These are phyloP conservation scores for Cladosporium sp. DNA, from an alignment of 2,329 filamentous ascomycete species.

Conservation along the genomic window DNA sequence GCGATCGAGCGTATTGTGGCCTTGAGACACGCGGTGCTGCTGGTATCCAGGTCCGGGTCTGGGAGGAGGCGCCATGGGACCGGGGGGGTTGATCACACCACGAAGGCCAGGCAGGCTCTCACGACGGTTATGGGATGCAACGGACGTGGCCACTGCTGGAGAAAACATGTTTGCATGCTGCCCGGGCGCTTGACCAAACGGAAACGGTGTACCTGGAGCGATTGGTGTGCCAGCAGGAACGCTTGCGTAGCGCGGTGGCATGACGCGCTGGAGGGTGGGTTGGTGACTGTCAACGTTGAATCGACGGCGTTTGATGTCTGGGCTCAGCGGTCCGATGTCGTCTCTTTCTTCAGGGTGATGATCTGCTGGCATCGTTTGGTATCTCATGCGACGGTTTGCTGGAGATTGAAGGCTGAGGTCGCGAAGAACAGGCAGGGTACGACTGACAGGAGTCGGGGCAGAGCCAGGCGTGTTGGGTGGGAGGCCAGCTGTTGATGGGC, in stretches of 20 bases:
- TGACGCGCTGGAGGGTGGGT: conserved; percentile 36
- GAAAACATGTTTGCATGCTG: conserved; percentile 40
- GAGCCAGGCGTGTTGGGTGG: conserved; percentile 29
- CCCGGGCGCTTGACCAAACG: conserved; percentile 27
- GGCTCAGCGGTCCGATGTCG: conserved; percentile 44
- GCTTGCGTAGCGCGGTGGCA: conserved; percentile 28
- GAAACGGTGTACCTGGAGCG: conserved; percentile 37
- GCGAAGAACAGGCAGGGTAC: conserved; percentile 32
- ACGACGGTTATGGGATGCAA: conserved; percentile 24
- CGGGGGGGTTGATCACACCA: conserved; percentile 29
- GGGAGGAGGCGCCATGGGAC: conserved; percentile 53
- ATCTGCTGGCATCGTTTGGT: conserved; percentile 28
- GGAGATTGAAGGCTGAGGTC: conserved; percentile 34
- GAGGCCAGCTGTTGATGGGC: conserved; percentile 23
- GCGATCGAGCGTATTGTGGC: conserved; percentile 37
- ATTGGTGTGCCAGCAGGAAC: conserved; percentile 16
- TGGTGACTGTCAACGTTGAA: conserved; percentile 42
- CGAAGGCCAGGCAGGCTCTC: conserved; percentile 41
- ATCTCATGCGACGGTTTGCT: conserved; percentile 22
- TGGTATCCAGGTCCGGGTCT: conserved; percentile 38
- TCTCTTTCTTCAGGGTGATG: conserved; percentile 33
- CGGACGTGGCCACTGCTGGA: conserved; percentile 30
- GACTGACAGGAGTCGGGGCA: conserved; percentile 30
- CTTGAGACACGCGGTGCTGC: conserved; percentile 31
- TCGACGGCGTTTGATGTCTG: conserved; percentile 61